Conservation (phyloP, 1,284 basidiomycete genomes). For the Xanthoconium separans region DNA sequence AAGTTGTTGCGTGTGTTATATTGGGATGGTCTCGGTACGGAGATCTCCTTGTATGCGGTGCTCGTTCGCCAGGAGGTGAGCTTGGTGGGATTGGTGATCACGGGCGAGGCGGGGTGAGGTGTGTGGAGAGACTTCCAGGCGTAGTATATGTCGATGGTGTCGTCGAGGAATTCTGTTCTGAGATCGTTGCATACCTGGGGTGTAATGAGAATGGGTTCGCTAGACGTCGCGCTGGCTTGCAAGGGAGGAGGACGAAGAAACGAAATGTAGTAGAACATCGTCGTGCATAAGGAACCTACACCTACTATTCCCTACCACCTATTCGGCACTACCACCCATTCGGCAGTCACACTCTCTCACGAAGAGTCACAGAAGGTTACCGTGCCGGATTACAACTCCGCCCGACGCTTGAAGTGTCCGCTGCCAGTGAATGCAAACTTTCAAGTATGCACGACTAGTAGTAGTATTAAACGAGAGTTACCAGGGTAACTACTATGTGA, state of each 20-base stretch:
- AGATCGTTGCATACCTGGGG: constrained; percentile 81
- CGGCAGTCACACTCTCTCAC: neutral
- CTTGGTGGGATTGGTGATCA: constrained; percentile 48
- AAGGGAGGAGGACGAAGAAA: constrained; percentile 74
- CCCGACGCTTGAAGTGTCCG: no score
- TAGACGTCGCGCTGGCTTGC: constrained; percentile 38
- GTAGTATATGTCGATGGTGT: constrained; percentile 54
- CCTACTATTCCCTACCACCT: no score
- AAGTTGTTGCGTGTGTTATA: constrained; percentile 17
- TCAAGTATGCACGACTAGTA: neutral
- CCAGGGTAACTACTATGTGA: no score
- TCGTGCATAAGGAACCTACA: no score
- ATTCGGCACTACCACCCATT: no score
- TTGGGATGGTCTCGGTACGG: constrained; percentile 58
- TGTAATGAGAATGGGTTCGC: constrained; percentile 49
- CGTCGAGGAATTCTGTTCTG: constrained; percentile 60
- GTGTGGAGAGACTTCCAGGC: constrained; percentile 40
- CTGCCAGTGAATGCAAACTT: no score
- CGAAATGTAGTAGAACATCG: constrained; percentile 74
- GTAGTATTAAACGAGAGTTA: no score
- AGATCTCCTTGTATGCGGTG: constrained; percentile 71
- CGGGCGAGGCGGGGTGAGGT: constrained; percentile 16
- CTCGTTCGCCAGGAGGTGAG: constrained; percentile 68
- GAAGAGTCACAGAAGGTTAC: neutral
- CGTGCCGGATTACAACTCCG: neutral